Base-by-base conservation (phyloP, 2,329 filamentous ascomycete genomes). In the Penicillium glabrum region DNA sequence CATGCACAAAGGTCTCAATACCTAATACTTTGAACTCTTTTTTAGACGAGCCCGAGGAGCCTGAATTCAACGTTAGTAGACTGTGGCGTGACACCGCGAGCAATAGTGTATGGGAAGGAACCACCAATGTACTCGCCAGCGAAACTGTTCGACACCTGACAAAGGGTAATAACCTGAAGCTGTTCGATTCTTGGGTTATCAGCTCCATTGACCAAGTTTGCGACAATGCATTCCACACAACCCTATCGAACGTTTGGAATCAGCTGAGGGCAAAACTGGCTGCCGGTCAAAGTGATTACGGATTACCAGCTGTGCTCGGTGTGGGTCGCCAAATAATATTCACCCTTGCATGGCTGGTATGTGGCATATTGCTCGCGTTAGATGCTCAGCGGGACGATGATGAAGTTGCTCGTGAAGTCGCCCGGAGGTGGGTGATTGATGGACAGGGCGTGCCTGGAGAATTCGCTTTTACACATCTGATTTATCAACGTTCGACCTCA, bases 91-190 rank as follows among this genome's bases (percentile, higher is more conserved):
- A 90, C 63, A 82, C 82, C 26, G 57, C 57, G 4, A 57, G 55
- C 23, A 60, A 60, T 10, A 77, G 79, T 35, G 87, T 90, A 33
- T 89, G 86, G 86, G 86, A 89, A 70, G 86, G 88, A 1, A 90
- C 88, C 0, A 89, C 87, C 0, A 86, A 89, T 63, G 85, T 91
- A 7, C 77, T 91, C 57, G 83, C 83, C 11, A 77, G 78, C 27
- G 80, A 83, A 58, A 71, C 80, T 1, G 72, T 82, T 19, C 69
- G 80, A 11, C 55, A 60, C 37, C 26, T 60, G 13, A 60, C 54
- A 5, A 65, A 61, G 11, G 45, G 50, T 3, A 14, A 57, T 19
- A 61, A 65, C 27, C 55, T 61, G 51, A 57, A 39, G 5, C 53
- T 68, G 0, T 68, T 77, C 48, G 72, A 70, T 3, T 70, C 74